Evolutionary conservation across 139 green algal genomes (phyloP).

Genomic region (Chlamydomonas sp.): DNA sequence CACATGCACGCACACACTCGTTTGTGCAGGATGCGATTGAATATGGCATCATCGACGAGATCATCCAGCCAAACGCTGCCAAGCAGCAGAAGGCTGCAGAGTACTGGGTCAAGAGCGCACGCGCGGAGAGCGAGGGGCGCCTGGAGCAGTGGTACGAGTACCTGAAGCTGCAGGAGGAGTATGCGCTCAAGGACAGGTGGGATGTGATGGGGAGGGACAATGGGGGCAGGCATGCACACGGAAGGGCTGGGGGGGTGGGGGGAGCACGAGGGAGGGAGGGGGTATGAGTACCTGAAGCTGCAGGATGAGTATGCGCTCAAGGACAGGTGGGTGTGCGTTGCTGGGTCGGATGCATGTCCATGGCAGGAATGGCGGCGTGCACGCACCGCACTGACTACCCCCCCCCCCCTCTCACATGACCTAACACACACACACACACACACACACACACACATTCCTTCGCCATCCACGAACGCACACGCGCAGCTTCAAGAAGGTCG

Average conservation of each 20-base stretch:
- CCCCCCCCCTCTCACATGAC: no score
- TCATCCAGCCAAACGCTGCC: slow-evolving; percentile 60
- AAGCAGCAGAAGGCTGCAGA: slow-evolving; percentile 33
- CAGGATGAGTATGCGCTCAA: slow-evolving; percentile 48
- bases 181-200: slow-evolving; percentile 40
- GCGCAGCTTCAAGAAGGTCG: slow-evolving; percentile 16
- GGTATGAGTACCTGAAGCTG: slow-evolving; percentile 46
- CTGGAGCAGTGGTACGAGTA: slow-evolving; percentile 55
- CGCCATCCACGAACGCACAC: no score
- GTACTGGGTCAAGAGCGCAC: slow-evolving; percentile 45
- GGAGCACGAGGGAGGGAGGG: no score
- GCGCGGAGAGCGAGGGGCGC: slow-evolving; percentile 44
- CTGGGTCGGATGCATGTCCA: no score
- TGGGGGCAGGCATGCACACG: no score
- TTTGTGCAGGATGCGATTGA: slow-evolving; percentile 79
- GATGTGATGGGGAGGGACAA: no score
- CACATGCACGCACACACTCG: no score
- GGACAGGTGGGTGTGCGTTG: slow-evolving; percentile 19
- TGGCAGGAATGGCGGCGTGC: no score
- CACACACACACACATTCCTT: no score
- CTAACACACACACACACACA: no score
- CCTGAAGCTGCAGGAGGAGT: slow-evolving; percentile 48
- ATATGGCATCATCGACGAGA: slow-evolving; percentile 87
- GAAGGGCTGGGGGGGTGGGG: no score
- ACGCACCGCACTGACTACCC: no score